Evolutionary conservation across 2,329 filamentous ascomycete species (phyloP), one percentile per base, ranked within the genome.

Genomic region (Myriosclerotinia curreyana): DNA sequence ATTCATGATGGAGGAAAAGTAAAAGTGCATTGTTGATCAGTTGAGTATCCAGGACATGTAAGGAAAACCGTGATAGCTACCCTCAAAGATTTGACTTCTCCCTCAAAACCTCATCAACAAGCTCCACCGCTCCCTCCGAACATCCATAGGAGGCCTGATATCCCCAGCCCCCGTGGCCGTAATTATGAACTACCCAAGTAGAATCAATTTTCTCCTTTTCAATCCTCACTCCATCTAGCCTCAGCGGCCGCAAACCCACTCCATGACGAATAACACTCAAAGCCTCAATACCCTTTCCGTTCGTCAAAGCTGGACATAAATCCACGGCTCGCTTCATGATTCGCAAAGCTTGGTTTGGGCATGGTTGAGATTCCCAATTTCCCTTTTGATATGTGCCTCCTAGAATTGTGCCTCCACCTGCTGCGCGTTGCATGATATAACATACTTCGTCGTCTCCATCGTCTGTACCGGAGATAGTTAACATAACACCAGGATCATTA

Each of bases 391-490:
- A 83, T 65, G 82, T 88, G 1, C 88, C 88, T 17, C 88, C 88
- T 0, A 90, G 79, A 46, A 90, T 80, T 0, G 86, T 88, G 11
- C 87, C 87, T 9, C 88, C 88, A 5, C 86, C 83, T 58, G 79
- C 82, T 2, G 87, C 86, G 20, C 88, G 81, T 64, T 84, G 82
- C 87, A 90, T 91, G 38, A 89, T 82, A 71, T 91, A 91, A 53
- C 80, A 79, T 1, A 81, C 79, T 70, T 90, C 87, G 48, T 88
- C 86, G 0, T 80, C 77, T 2, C 83, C 85, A 68, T 89, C 86
- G 62, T 89, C 86, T 0, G 84, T 86, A 0, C 86, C 87, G 8
- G 83, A 86, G 0, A 82, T 79, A 0, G 79, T 80, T 25, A 78
- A 75, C 86, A 90, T 90, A 20, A 79, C 75, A 6, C 82, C 82